phyloP scores from a whole-genome alignment of 768 basidiomycete species.

The Podaxis sp. region DNA sequence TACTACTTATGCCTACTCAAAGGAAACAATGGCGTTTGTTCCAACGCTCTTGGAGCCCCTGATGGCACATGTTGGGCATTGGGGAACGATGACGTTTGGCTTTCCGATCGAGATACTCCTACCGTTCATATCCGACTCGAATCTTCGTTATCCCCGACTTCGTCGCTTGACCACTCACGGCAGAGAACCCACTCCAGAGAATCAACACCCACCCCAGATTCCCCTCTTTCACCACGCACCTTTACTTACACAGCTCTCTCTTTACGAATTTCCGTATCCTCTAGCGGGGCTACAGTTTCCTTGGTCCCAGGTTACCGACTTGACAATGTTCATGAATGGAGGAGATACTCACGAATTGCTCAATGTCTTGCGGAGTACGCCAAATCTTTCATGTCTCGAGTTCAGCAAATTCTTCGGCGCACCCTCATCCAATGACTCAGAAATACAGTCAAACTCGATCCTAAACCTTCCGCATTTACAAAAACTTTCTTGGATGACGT shows the following conservation, averaged over 20 bases:
- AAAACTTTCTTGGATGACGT: neutral
- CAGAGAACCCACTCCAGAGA: too few species aligned
- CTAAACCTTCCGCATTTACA: neutral
- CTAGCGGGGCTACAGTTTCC: neutral
- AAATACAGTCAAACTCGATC: neutral
- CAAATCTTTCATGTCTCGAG: neutral
- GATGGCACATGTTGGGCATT: neutral
- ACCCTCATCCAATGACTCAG: neutral
- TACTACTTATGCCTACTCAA: neutral
- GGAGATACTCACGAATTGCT: neutral
- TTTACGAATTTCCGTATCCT: neutral
- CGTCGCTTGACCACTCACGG: neutral
- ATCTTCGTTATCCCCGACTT: neutral
- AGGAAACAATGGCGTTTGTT: neutral
- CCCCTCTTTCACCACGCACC: neutral
- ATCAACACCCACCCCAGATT: neutral
- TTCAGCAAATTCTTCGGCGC: neutral
- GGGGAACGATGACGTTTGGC: neutral
- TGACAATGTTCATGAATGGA: neutral
- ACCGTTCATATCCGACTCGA: neutral
- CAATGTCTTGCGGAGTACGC: neutral
- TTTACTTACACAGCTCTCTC: neutral
- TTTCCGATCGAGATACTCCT: neutral
- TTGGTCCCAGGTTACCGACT: conserved; percentile 4
- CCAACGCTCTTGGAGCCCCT: neutral